phyloP scores from a whole-genome alignment of 345 rosid genomes.

The Eucalyptus sp. region DNA sequence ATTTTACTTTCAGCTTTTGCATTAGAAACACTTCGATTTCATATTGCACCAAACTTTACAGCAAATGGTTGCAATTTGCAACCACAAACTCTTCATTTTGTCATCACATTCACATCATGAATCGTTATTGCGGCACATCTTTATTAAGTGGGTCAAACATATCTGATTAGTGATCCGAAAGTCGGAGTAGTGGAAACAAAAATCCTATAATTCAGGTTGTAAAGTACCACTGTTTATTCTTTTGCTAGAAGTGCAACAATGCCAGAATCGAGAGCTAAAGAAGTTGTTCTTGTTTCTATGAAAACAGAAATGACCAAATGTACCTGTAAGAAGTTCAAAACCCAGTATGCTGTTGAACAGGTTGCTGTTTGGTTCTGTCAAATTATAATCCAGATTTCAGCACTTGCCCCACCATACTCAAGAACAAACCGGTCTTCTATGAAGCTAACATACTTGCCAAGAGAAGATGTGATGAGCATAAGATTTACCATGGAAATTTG shows the following conservation, averaged over 20 bases:
- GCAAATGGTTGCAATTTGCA: neutral
- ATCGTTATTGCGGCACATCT: neutral
- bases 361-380: slow-evolving; percentile 11
- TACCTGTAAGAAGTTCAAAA: slow-evolving; percentile 15
- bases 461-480: neutral
- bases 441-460: neutral
- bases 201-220: neutral
- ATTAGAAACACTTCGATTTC: neutral
- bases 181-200: neutral
- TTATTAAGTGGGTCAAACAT: neutral
- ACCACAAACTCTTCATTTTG: neutral
- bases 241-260: neutral
- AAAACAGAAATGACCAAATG: neutral
- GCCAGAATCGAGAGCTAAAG: neutral
- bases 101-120: neutral
- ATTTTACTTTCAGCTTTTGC: neutral
- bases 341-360: slow-evolving; percentile 19
- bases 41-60: neutral
- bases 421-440: neutral
- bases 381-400: neutral
- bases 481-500: slow-evolving; percentile 19
- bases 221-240: neutral
- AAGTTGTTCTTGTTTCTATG: neutral
- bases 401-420: neutral
- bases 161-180: neutral